Percentiles rank a stretch among this genome's conserved stretches.
These are phyloP conservation scores for Copromyces sp. DNA, from an alignment of 495 filamentous ascomycete species.

Conservation along the genomic window DNA sequence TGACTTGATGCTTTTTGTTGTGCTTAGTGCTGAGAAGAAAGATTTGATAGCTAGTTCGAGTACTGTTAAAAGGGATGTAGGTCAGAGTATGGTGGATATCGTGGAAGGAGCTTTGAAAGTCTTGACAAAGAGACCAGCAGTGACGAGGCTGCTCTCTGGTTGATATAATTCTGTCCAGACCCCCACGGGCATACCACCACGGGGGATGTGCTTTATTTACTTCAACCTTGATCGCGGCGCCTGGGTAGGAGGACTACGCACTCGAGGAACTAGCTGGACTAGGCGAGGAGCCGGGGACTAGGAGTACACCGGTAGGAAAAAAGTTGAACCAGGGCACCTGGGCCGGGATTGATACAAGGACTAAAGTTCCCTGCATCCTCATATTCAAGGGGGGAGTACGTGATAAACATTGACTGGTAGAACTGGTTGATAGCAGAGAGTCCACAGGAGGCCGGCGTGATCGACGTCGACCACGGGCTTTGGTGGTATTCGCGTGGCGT, in stretches of 20 bases:
- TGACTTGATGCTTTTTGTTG: background rate
- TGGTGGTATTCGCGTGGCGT: background rate
- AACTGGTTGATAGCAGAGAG: background rate
- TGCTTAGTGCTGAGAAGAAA: background rate
- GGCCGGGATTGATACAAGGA: background rate
- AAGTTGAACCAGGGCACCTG: background rate
- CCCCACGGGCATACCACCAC: background rate
- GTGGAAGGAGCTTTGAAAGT: background rate
- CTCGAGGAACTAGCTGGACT: background rate
- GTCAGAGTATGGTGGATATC: background rate
- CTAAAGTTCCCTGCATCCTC: background rate
- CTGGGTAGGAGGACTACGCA: background rate
- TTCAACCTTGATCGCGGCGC: background rate
- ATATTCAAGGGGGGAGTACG: background rate
- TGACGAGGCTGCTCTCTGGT: background rate
- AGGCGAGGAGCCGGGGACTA: background rate
- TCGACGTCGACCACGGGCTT: background rate
- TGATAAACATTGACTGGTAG: background rate
- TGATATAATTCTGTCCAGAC: background rate
- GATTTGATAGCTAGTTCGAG: background rate
- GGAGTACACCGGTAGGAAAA: background rate
- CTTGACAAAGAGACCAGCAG: background rate
- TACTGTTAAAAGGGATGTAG: background rate
- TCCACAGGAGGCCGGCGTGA: background rate
- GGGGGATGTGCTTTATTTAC: background rate